phyloP scores from a whole-genome alignment of 2,329 filamentous ascomycete genomes.

The Phaeoacremonium minimum region DNA sequence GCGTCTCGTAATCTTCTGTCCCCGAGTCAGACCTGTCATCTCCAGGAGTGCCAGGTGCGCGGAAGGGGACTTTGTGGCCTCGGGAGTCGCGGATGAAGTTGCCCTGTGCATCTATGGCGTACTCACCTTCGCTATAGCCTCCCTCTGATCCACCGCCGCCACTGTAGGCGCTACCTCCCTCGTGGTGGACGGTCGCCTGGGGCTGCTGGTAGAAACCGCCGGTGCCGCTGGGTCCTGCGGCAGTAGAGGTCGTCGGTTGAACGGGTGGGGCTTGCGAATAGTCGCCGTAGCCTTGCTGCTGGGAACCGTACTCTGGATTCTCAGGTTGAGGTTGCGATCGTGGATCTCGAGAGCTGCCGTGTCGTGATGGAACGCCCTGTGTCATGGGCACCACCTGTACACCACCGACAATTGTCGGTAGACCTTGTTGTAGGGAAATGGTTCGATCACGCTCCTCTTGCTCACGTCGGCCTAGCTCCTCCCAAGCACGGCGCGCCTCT shows the following conservation, averaged over 20 bases:
- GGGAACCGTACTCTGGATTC: slow-evolving; percentile 21
- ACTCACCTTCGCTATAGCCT: slow-evolving; percentile 68
- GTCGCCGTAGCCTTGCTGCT: slow-evolving; percentile 18
- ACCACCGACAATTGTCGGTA: slow-evolving; percentile 84
- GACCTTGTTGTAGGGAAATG: slow-evolving; percentile 77
- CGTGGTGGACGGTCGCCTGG: slow-evolving; percentile 33
- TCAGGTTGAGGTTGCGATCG: slow-evolving; percentile 25
- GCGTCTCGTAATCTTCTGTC: slow-evolving; percentile 55
- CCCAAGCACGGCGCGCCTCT: slow-evolving; percentile 92
- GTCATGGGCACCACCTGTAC: slow-evolving; percentile 95
- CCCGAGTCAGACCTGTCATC: slow-evolving; percentile 44
- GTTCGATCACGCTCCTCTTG: slow-evolving; percentile 89
- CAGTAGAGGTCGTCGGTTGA: slow-evolving; percentile 24
- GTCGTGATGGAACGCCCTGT: slow-evolving; percentile 59
- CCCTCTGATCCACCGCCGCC: slow-evolving; percentile 50
- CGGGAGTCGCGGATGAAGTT: slow-evolving; percentile 57
- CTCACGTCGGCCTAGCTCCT: slow-evolving; percentile 88
- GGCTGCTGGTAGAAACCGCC: slow-evolving; percentile 40
- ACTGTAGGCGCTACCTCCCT: slow-evolving; percentile 41
- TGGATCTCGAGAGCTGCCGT: slow-evolving; percentile 37
- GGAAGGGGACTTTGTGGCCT: slow-evolving; percentile 55
- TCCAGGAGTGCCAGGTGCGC: slow-evolving; percentile 36
- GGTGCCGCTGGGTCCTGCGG: slow-evolving; percentile 26
- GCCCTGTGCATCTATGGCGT: slow-evolving; percentile 58
- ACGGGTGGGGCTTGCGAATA: slow-evolving; percentile 18